Evolutionary conservation across 129 eudicot genomes (phyloP).

Genomic region (Oenanthe sinensis): DNA sequence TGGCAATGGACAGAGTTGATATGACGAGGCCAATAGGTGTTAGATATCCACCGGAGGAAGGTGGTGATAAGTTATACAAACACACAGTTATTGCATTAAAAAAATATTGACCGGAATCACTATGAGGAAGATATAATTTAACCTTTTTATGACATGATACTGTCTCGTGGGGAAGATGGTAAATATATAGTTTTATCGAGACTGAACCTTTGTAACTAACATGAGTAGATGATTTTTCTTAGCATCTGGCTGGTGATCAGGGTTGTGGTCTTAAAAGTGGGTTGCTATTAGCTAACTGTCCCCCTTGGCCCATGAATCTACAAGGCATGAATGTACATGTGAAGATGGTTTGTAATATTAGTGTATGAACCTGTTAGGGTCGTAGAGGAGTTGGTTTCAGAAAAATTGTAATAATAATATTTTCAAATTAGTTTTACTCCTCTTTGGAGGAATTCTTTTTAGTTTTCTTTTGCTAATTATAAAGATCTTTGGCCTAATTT

Average conservation of each 20-base stretch:
- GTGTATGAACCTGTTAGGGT: neutral
- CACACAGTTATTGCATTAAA: conserved; percentile 40
- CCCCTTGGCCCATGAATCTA: too few species aligned
- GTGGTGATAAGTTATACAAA: conserved; percentile 76
- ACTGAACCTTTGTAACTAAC: neutral
- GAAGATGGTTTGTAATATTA: too few species aligned
- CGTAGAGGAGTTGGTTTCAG: too few species aligned
- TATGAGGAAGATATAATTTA: neutral
- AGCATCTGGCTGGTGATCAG: neutral
- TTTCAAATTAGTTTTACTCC: too few species aligned
- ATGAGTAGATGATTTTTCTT: neutral
- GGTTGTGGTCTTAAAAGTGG: neutral
- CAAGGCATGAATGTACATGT: too few species aligned
- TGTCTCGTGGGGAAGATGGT: neutral
- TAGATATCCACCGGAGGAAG: conserved; percentile 61
- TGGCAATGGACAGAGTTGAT: conserved; percentile 44
- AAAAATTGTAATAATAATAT: neutral
- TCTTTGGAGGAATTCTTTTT: too few species aligned
- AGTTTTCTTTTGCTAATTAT: too few species aligned
- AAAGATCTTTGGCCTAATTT: too few species aligned
- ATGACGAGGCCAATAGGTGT: conserved; percentile 17
- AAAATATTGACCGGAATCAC: neutral
- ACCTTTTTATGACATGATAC: neutral
- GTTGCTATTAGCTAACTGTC: too few species aligned
- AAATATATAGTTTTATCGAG: neutral